Evolutionary conservation across 1,139 yeast species (phyloP), one percentile per base, ranked within the genome.

Genomic region (Candida albicans): DNA sequence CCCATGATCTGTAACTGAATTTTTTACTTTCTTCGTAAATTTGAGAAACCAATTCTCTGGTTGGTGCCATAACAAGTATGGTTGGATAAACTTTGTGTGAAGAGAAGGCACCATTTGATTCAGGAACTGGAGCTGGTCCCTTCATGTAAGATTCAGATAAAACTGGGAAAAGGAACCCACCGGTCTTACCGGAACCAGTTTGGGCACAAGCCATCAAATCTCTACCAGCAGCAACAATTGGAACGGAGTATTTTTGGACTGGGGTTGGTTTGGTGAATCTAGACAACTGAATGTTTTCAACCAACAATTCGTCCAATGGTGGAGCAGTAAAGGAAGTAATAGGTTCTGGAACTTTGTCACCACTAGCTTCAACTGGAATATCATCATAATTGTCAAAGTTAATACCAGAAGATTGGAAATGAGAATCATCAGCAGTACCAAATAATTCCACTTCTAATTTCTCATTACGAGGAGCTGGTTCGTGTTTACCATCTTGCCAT

Each of bases 121-220:
- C 81, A 42, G 86, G 83, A 38, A 67, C 58, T 43, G 83, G 77
- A 47, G 89, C 79, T 49, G 99, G 99, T 39, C 99, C 99, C 59
- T 77, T 81, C 67, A 81, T 74, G 73, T 84, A 93, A 50, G 95
- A 87, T 73, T 91, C 93, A 39, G 96, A 87, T 58, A 93, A 79
- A 48, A 95, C 96, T 54, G 99, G 99, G 87, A 93, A 93, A 64
- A 93, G 78, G 80, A 93, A 93, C 55, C 99, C 99, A 79, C 99
- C 98, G 65, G 99, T 93, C 77, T 93, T 93, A 81, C 99, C 99
- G 46, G 98, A 91, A 87, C 95, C 98, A 58, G 99, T 93, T 77
- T 93, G 99, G 52, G 99, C 99, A 84, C 99, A 93, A 37, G 99
- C 99, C 99, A 93, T 93, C 73, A 93, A 83, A 72, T 93, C 99